Base-by-base conservation (phyloP, 257 asterid species). In the Solanum ossicruentum region DNA sequence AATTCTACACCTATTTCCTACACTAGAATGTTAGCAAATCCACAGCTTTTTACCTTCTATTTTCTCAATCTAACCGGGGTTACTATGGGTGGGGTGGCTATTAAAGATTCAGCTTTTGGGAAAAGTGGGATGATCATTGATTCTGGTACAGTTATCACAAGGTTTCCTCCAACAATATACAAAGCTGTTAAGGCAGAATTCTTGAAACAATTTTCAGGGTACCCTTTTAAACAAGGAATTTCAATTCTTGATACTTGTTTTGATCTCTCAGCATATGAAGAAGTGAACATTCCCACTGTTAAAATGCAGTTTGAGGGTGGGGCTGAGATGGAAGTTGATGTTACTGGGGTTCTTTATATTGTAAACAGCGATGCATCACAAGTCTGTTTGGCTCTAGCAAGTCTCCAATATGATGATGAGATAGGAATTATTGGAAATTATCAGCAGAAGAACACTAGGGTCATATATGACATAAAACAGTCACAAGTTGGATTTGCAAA, bases 361-460 rank as follows among this genome's bases (percentile, higher is more conserved):
- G 98, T 87, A 23, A 93, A 88, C 84, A 83, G 83, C 17, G 98
- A 94, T 51, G 97, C 93, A 2, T 93, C 98, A 65, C 99, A 93
- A 89, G 99, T 92, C 88, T 96, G 99, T 84, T 91, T 96, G 90
- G 99, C 98, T 72, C 85, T 96, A 36, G 94, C 98, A 10, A 94
- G 99, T 91, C 97, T 96, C 7, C 70, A 91, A 1, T 91, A 86
- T 69, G 99, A 96, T 47, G 92, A 88, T 72, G 96, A 92, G 88
- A 89, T 90, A 17, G 99, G 98, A 49, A 96, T 96, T 16, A 88
- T 96, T 65, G 98, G 98, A 83, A 96, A 96, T 86, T 96, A 91
- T 88, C 99, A 96, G 91, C 99, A 96, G 89, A 92, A 93, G 86
- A 94, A 96, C 63, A 90, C 91, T 6, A 91, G 99, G 86, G 97